These are phyloP conservation scores for Helminthosporium solani DNA, from an alignment of 2,329 filamentous ascomycete species.

Conservation along the genomic window DNA sequence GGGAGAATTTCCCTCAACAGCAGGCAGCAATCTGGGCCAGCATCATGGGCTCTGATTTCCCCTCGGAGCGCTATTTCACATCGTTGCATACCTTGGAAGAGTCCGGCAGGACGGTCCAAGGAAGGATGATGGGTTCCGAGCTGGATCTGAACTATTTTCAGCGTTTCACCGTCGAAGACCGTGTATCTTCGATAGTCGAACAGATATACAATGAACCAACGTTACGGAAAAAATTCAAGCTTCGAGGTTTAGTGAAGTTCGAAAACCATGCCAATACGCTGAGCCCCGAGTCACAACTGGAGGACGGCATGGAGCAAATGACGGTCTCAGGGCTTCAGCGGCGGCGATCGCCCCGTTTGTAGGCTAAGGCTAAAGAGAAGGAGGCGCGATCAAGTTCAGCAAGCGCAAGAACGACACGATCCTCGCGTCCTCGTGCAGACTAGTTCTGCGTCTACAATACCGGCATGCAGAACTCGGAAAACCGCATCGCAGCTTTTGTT, in stretches of 20 bases:
- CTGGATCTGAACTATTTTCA: slow-evolving; percentile 19
- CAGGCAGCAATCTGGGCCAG: slow-evolving; percentile 19
- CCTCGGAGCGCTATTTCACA: slow-evolving; percentile 16
- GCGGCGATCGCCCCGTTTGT: slow-evolving; percentile 17
- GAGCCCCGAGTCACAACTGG: slow-evolving; percentile 15
- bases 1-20: slow-evolving; percentile 15
- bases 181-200: slow-evolving; percentile 15
- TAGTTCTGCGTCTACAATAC: slow-evolving; percentile 41
- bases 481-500: slow-evolving; percentile 28
- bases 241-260: slow-evolving; percentile 18
- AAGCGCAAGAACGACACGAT: no score
- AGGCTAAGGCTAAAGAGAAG: slow-evolving; percentile 5
- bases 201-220: slow-evolving; percentile 9
- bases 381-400: no score
- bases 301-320: slow-evolving; percentile 14
- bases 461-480: slow-evolving; percentile 5
- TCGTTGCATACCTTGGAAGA: slow-evolving; percentile 18
- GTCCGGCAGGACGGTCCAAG: slow-evolving; percentile 9
- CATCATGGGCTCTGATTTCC: slow-evolving; percentile 16
- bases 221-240: slow-evolving; percentile 14
- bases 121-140: slow-evolving; percentile 17
- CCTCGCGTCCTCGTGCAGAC: slow-evolving; percentile 29
- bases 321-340: slow-evolving; percentile 6
- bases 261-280: slow-evolving; percentile 25
- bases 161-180: slow-evolving; percentile 19